Evolutionary conservation across 176 grass and related monocot genomes (phyloP).

Genomic region (Eragrostis curvula): DNA sequence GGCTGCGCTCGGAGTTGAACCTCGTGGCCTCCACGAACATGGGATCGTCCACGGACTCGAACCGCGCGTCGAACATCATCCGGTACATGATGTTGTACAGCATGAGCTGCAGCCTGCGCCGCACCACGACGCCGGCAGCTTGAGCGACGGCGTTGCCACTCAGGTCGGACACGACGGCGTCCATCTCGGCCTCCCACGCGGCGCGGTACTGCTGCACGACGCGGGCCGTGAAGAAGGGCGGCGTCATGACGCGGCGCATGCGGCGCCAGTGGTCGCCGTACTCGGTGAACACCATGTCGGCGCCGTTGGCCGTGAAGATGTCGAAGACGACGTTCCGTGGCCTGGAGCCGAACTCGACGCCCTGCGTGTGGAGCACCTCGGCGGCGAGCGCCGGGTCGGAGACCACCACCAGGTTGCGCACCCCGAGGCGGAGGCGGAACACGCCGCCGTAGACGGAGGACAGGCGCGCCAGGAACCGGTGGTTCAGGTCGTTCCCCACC

Average conservation of each 20-base stretch:
- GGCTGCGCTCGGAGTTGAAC: conserved; percentile 82
- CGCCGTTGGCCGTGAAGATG: conserved; percentile 81
- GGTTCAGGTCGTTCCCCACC: conserved; percentile 92
- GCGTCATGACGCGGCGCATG: conserved; percentile 95
- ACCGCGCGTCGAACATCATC: conserved; percentile 88
- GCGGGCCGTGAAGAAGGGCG: conserved; percentile 83
- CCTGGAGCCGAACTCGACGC: conserved; percentile 94
- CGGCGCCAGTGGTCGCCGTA: conserved; percentile 96
- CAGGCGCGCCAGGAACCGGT: conserved; percentile 65
- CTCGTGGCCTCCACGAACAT: conserved; percentile 63
- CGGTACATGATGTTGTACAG: conserved; percentile 98
- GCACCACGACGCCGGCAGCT: conserved; percentile 46
- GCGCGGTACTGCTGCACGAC: conserved; percentile 72
- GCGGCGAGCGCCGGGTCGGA: conserved; percentile 66
- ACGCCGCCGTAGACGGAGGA: conserved; percentile 63
- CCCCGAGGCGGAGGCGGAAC: conserved; percentile 77
- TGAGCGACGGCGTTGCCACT: not conserved
- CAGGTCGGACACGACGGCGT: conserved; percentile 42
- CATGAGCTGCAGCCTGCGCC: conserved; percentile 80
- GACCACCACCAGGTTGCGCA: conserved; percentile 84
- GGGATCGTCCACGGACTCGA: conserved; percentile 69
- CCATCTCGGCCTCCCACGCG: conserved; percentile 75
- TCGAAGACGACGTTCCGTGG: conserved; percentile 93
- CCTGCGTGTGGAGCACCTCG: conserved; percentile 89
- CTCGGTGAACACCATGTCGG: conserved; percentile 94